phyloP scores from a whole-genome alignment of 2,329 filamentous ascomycete species.

The Xylaria sp. region DNA sequence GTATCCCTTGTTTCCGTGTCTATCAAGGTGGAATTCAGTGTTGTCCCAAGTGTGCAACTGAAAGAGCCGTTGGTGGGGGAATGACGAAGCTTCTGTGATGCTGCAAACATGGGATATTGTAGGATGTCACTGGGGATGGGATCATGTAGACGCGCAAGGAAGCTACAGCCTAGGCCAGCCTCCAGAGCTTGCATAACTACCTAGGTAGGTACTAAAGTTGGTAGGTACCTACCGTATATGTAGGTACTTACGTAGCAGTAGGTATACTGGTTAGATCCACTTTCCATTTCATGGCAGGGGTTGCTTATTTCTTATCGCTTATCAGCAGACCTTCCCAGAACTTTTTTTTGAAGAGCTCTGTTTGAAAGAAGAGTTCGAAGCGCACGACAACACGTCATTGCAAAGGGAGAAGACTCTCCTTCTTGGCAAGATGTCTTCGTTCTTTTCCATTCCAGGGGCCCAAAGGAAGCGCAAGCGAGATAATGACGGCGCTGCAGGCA shows the following conservation, averaged over 20 bases:
- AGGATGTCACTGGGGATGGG: slow-evolving; percentile 23
- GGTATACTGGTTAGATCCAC: neutral
- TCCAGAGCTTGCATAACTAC: slow-evolving; percentile 32
- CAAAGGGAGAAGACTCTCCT: slow-evolving; percentile 52
- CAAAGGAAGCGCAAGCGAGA: slow-evolving; percentile 90
- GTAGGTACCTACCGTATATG: neutral
- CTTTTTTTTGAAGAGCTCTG: slow-evolving; percentile 37
- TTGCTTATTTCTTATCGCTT: slow-evolving; percentile 33
- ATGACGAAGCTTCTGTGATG: slow-evolving; percentile 20
- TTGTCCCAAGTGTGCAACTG: neutral
- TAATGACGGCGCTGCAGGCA: slow-evolving; percentile 67
- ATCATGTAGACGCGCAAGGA: slow-evolving; percentile 51
- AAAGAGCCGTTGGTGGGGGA: slow-evolving; percentile 5
- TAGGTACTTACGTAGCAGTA: neutral
- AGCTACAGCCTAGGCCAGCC: slow-evolving; percentile 56
- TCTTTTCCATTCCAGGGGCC: slow-evolving; percentile 88
- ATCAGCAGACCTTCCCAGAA: slow-evolving; percentile 36
- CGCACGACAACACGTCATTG: slow-evolving; percentile 22
- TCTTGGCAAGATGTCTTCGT: slow-evolving; percentile 76
- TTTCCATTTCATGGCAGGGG: slow-evolving; percentile 12
- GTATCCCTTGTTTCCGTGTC: neutral
- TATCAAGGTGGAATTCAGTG: slow-evolving; percentile 5
- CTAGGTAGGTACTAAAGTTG: neutral
- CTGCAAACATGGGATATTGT: slow-evolving; percentile 2
- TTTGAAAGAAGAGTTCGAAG: slow-evolving; percentile 11